Percentiles rank a stretch among this genome's conserved stretches.
Conservation (phyloP, 148 eudicot genomes). For the Spergularia marina region DNA sequence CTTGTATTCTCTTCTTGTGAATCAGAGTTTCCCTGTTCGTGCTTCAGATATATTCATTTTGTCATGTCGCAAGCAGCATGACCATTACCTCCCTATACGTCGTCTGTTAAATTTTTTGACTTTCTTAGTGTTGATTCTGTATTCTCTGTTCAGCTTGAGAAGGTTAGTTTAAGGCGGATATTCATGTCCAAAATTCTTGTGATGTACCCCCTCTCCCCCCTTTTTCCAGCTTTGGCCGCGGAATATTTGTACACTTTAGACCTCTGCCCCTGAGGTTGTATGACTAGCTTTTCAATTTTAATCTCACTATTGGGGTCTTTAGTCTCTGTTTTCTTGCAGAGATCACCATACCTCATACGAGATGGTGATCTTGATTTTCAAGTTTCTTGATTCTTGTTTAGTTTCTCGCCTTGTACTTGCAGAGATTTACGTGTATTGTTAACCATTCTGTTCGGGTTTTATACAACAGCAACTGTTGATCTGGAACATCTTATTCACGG, state of each 20-base stretch:
- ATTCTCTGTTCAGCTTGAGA: constrained; percentile 16
- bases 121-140: constrained; percentile 21
- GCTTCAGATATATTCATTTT: constrained; percentile 32
- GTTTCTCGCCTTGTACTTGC: neutral
- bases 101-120: constrained; percentile 15
- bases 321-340: neutral
- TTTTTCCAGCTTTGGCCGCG: constrained; percentile 12
- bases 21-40: constrained; percentile 32
- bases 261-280: constrained; percentile 30
- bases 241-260: constrained; percentile 32
- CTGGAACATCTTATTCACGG: neutral
- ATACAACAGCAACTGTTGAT: neutral
- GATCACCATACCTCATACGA: neutral
- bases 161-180: constrained; percentile 30
- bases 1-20: neutral
- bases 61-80: constrained; percentile 25
- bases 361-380: neutral
- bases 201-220: constrained; percentile 10
- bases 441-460: no score
- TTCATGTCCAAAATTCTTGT: constrained; percentile 20
- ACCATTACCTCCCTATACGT: constrained; percentile 19
- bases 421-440: neutral
- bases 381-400: neutral
- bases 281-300: constrained; percentile 20
- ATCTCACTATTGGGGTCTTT: neutral